These are phyloP conservation scores for Fusarium liriodendri DNA, from an alignment of 2,329 filamentous ascomycete species.

Conservation along the genomic window DNA sequence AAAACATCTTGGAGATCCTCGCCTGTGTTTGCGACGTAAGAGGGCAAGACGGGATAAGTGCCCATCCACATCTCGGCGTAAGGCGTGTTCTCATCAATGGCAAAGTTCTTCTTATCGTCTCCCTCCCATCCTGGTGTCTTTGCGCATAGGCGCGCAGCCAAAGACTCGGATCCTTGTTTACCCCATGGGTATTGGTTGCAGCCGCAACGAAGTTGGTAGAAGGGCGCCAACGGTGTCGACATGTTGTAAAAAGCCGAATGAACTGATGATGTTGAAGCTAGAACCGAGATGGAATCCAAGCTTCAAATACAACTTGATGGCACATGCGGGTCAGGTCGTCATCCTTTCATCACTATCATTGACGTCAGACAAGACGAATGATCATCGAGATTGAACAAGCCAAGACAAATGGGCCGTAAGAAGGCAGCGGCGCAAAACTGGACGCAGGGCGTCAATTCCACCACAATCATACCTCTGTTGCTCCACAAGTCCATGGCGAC, in stretches of 20 bases:
- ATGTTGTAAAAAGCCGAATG: slow-evolving; percentile 9
- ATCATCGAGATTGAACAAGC: background rate
- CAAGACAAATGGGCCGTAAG: background rate
- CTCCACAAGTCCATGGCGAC: background rate
- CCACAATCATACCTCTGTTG: background rate
- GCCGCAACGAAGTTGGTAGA: slow-evolving; percentile 60
- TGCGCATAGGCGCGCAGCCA: slow-evolving; percentile 73
- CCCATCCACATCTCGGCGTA: slow-evolving; percentile 82
- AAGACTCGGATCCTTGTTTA: slow-evolving; percentile 72
- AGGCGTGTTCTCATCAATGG: slow-evolving; percentile 70
- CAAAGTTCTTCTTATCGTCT: slow-evolving; percentile 57
- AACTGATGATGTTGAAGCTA: background rate
- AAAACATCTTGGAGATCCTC: slow-evolving; percentile 74
- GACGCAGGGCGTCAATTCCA: background rate
- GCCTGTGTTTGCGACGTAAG: slow-evolving; percentile 69
- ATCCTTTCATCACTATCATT: slow-evolving; percentile 41
- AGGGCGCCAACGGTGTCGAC: slow-evolving; percentile 39
- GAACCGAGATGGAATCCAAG: too few species aligned
- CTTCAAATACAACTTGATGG: slow-evolving; percentile 3
- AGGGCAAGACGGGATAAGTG: slow-evolving; percentile 78
- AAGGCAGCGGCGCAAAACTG: background rate
- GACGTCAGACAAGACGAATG: slow-evolving; percentile 32
- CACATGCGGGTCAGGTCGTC: slow-evolving; percentile 11
- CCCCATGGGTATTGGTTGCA: slow-evolving; percentile 78
- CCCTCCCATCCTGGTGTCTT: slow-evolving; percentile 66